A percentile compares a stretch with the other conserved stretches of the same genome.
Conservation (phyloP, 805 yeast species). For the Candida ascalaphidarum region DNA sequence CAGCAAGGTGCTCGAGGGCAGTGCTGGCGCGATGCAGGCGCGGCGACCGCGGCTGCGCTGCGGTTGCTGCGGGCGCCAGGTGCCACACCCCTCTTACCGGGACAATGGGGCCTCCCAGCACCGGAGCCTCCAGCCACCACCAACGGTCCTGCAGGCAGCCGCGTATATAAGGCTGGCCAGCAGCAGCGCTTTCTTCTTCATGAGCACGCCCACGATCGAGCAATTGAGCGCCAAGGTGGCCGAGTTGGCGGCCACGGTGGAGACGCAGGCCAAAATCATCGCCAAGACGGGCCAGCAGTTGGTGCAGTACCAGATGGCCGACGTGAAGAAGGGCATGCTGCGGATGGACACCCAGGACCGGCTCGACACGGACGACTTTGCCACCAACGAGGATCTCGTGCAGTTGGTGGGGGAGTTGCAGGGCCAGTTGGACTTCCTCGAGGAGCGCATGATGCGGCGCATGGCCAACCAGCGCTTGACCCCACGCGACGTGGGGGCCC, state of each 20-base stretch:
- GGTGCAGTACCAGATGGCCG: conserved; percentile 54
- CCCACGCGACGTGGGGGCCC: conserved; percentile 21
- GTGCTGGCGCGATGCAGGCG: too few relatives aligned
- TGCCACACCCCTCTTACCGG: too few relatives aligned
- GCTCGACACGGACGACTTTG: conserved; percentile 48
- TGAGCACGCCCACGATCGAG: too few relatives aligned
- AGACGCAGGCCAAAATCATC: conserved; percentile 57
- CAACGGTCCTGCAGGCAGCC: too few relatives aligned
- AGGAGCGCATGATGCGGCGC: conserved; percentile 69
- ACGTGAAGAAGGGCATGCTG: conserved; percentile 29
- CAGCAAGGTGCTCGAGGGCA: too few relatives aligned
- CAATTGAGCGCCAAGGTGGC: conserved; percentile 18
- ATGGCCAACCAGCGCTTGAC: conserved; percentile 50
- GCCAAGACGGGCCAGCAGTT: conserved; percentile 77
- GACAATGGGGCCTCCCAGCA: too few relatives aligned
- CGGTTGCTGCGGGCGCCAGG: too few relatives aligned
- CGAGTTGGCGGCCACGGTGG: conserved; percentile 44
- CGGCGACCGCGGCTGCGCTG: too few relatives aligned
- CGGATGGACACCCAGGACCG: conserved; percentile 7
- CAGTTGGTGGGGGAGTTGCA: conserved; percentile 87
- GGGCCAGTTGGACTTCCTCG: conserved; percentile 73
- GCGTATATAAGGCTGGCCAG: too few relatives aligned
- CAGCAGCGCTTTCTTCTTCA: too few relatives aligned
- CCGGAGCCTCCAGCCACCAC: too few relatives aligned
- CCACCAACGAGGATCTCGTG: conserved; percentile 75